Evolutionary conservation across 1,284 basidiomycete genomes (phyloP).

Genomic region (Ganoderma boninense): DNA sequence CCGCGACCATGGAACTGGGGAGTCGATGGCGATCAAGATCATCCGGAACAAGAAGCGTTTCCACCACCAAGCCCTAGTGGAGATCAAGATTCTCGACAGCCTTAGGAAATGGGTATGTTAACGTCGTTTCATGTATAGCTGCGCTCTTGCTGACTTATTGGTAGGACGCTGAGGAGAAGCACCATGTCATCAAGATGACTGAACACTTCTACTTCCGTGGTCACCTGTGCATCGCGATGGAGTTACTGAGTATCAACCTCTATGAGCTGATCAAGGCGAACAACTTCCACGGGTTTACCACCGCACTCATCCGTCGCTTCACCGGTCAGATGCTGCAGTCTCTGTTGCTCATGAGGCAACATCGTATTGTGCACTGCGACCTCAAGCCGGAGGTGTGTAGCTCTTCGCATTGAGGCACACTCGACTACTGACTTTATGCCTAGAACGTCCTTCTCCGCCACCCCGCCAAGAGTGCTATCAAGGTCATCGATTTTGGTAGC

Average conservation of each 20-base stretch:
- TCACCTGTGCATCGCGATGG: slow-evolving; percentile 98
- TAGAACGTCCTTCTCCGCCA: slow-evolving; percentile 96
- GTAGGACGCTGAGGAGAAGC: slow-evolving; percentile 95
- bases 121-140: neutral
- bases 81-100: slow-evolving; percentile 98
- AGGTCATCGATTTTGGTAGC: slow-evolving; percentile 99
- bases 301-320: slow-evolving; percentile 93
- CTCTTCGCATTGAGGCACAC: neutral
- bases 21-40: slow-evolving; percentile 98
- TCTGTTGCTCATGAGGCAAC: slow-evolving; percentile 92
- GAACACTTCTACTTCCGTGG: slow-evolving; percentile 99
- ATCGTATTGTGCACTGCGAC: slow-evolving; percentile 99
- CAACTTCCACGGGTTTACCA: slow-evolving; percentile 97
- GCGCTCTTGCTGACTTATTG: slow-evolving; percentile 8
- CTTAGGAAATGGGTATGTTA: slow-evolving; percentile 91
- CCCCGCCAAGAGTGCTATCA: slow-evolving; percentile 95
- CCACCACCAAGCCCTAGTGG: slow-evolving; percentile 97
- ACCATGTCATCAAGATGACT: slow-evolving; percentile 98
- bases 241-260: slow-evolving; percentile 97
- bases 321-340: slow-evolving; percentile 95
- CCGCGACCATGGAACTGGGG: slow-evolving; percentile 95
- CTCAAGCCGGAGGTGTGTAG: slow-evolving; percentile 91
- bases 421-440: slow-evolving; percentile 9
- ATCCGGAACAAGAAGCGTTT: slow-evolving; percentile 99
- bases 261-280: slow-evolving; percentile 99